Conservation (phyloP, 192 early-diverging fungal genomes). For the Mortierella hygrophila region DNA sequence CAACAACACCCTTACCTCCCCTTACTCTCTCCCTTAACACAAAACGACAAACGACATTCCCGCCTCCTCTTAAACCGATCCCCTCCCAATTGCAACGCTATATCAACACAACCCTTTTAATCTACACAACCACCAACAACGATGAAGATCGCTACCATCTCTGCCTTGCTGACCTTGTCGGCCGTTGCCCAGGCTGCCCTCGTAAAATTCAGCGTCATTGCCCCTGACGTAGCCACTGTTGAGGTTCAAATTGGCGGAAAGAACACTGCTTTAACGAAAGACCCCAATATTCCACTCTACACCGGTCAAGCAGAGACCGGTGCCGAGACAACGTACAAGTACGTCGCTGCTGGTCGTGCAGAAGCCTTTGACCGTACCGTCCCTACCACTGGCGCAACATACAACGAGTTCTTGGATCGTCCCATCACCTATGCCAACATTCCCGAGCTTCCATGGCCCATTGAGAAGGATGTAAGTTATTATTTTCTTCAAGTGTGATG, state of each 20-base stretch:
- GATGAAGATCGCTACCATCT: conserved; percentile 8
- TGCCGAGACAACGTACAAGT: conserved; percentile 57
- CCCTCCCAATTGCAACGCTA: not conserved
- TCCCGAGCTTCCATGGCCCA: conserved; percentile 54
- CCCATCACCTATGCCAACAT: conserved; percentile 61
- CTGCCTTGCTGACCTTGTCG: conserved; percentile 20
- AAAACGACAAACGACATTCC: not conserved
- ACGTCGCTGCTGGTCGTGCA: conserved; percentile 46
- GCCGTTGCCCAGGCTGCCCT: conserved; percentile 53
- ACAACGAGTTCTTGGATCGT: conserved; percentile 60
- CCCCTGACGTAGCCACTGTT: conserved; percentile 54
- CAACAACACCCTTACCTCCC: not conserved
- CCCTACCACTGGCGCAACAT: conserved; percentile 29
- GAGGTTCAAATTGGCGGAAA: conserved; percentile 56
- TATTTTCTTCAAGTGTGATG: not conserved
- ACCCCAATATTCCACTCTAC: conserved; percentile 56
- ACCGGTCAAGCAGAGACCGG: conserved; percentile 54
- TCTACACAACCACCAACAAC: not conserved
- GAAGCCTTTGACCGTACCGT: conserved; percentile 61
- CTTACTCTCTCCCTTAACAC: not conserved
- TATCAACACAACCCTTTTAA: not conserved
- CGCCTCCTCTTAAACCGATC: not conserved
- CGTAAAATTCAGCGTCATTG: conserved; percentile 59
- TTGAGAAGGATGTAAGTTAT: conserved; percentile 37
- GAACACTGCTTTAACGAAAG: conserved; percentile 39